Conservation (phyloP, 2,329 filamentous ascomycete genomes). For the Xylariaceae sp. region DNA sequence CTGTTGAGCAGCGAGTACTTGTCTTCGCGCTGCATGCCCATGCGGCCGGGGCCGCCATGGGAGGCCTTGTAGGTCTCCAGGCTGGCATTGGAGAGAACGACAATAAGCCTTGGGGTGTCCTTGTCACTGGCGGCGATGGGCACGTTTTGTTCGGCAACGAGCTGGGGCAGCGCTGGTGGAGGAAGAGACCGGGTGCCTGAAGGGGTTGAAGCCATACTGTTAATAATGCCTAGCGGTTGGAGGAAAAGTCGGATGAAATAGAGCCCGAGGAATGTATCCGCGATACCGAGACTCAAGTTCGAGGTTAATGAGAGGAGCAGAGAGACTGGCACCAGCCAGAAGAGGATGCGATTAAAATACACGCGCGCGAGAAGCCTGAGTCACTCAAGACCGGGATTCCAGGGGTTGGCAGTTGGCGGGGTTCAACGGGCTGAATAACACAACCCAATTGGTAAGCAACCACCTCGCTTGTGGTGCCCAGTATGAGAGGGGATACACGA, state of each 20-base stretch:
- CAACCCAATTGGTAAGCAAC: background rate
- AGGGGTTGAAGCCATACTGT: constrained; percentile 27
- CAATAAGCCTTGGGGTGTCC: constrained; percentile 84
- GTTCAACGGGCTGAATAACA: background rate
- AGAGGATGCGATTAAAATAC: background rate
- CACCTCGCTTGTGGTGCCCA: background rate
- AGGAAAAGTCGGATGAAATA: background rate
- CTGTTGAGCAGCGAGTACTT: constrained; percentile 98
- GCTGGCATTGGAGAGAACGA: constrained; percentile 94
- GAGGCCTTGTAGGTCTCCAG: constrained; percentile 96
- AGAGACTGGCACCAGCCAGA: background rate
- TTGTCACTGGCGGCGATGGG: constrained; percentile 84
- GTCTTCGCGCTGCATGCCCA: constrained; percentile 69
- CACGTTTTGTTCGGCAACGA: constrained; percentile 87
- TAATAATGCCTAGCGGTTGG: constrained; percentile 3
- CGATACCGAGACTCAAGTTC: background rate
- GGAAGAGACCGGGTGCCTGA: constrained; percentile 91
- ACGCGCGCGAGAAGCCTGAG: background rate
- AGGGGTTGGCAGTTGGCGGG: background rate
- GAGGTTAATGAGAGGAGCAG: background rate
- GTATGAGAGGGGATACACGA: background rate
- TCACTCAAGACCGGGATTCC: background rate
- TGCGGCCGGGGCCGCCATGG: constrained; percentile 58
- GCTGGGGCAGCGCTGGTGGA: constrained; percentile 81
- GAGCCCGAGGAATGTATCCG: background rate